Evolutionary conservation across 176 grass and related monocot genomes (phyloP), one percentile per base, ranked within the genome.

Genomic region (Eleusine coracana): DNA sequence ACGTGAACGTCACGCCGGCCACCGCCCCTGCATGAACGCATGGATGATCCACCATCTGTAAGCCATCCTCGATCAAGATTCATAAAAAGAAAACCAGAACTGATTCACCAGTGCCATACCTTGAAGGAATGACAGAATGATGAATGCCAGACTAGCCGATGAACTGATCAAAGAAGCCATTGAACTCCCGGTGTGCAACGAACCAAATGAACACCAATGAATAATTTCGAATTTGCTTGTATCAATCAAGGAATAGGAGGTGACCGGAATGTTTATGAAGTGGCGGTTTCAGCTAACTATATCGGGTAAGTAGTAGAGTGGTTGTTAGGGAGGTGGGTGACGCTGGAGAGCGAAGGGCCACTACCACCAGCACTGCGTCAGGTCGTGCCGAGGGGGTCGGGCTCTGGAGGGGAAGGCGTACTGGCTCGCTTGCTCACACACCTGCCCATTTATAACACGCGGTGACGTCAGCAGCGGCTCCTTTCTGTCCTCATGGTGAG

Each of bases 1-100:
- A 99, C 82, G 91, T 90, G 91, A 99, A 99, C 46, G 82, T 92
- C 13, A 87, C 60, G 38, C 83, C 75, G 31, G 42, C 86, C 68
- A n/a, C 85, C 46, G 78, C 18, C 15, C 59, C 92, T 91, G 74
- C 40, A 45, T 16, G n/a, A n/a, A 44, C 38, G 21, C 59, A 61
- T 23, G 13, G 23, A 62, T 34, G 13, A 23, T 59, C 56, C 0
- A n/a, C 4, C 29, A 34, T 75, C 31, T 0, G 10, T 80, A 28
- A 82, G 16, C 15, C 16, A 11, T 6, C 34, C 17, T 34, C 0
- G 21, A 10, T 39, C 3, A 12, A 73, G 17, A 0, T 7, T 40
- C 7, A 12, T 3, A 3, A 48, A 63, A 13, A 18, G 63, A 13
- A 18, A 78, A 88, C 55, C 7, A 23, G 10, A 66, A 66, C 29